phyloP scores from a whole-genome alignment of 257 asterid species.

The Lycium ferocissimum region DNA sequence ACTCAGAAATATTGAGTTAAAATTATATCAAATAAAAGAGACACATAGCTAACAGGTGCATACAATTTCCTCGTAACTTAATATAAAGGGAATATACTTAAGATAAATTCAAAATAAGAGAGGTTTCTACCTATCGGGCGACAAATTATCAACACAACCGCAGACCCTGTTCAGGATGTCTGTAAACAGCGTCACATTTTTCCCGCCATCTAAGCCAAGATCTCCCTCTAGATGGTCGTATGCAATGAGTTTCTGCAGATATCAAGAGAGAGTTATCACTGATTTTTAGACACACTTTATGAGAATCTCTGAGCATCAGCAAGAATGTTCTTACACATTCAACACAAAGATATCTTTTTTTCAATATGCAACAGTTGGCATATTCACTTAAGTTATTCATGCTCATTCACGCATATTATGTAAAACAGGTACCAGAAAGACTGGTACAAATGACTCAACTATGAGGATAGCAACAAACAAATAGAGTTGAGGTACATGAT shows the following conservation, averaged over 20 bases:
- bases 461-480: constrained; percentile 12
- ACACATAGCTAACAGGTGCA: not conserved
- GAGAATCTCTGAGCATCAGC: constrained; percentile 12
- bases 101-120: not conserved
- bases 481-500: constrained; percentile 4
- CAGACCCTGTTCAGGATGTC: constrained; percentile 90
- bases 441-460: not conserved
- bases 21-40: too few species aligned
- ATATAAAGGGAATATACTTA: not conserved
- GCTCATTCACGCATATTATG: not conserved
- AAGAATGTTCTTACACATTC: not conserved
- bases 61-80: not conserved
- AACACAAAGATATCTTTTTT: not conserved
- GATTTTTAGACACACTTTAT: not conserved
- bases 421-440: not conserved
- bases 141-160: constrained; percentile 88
- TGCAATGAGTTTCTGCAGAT: constrained; percentile 90
- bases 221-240: constrained; percentile 98
- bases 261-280: not conserved
- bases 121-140: constrained; percentile 82
- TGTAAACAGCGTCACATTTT: constrained; percentile 70
- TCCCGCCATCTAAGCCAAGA: constrained; percentile 92
- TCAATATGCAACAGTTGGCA: not conserved
- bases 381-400: not conserved
- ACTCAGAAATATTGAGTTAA: not conserved